Evolutionary conservation across 1,284 basidiomycete genomes (phyloP).

Genomic region (Golubevia sp.): DNA sequence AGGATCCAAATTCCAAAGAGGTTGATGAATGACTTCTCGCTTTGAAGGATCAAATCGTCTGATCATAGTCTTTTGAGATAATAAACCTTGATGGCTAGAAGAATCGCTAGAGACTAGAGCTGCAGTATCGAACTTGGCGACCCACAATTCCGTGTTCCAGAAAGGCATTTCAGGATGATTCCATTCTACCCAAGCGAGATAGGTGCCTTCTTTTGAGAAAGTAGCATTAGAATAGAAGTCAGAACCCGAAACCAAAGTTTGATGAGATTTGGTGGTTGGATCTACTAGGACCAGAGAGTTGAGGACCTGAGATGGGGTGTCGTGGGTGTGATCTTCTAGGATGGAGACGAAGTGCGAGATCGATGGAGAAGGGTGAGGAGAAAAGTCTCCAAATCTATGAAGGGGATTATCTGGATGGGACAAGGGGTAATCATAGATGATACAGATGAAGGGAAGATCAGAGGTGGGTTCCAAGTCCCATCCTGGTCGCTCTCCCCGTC

Average conservation of each 20-base stretch:
- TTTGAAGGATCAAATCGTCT: constrained; percentile 21
- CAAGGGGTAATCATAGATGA: constrained; percentile 1
- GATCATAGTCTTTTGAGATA: constrained; percentile 2
- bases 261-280: constrained; percentile 63
- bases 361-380: constrained; percentile 60
- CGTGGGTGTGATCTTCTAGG: constrained; percentile 73
- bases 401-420: constrained; percentile 64
- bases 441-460: background rate
- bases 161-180: constrained; percentile 78
- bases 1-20: constrained; percentile 66
- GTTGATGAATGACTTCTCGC: constrained; percentile 50
- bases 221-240: constrained; percentile 72
- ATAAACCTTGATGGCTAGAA: no score
- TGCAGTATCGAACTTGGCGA: constrained; percentile 63
- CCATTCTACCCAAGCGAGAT: constrained; percentile 75
- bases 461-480: background rate
- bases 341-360: constrained; percentile 67
- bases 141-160: constrained; percentile 71
- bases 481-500: no score
- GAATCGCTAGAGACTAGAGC: background rate
- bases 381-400: constrained; percentile 68
- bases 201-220: constrained; percentile 73
- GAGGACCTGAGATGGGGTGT: constrained; percentile 67
- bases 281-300: constrained; percentile 70
- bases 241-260: constrained; percentile 66